Conservation (phyloP, 2,329 filamentous ascomycete species). For the Plectosphaerella plurivora region DNA sequence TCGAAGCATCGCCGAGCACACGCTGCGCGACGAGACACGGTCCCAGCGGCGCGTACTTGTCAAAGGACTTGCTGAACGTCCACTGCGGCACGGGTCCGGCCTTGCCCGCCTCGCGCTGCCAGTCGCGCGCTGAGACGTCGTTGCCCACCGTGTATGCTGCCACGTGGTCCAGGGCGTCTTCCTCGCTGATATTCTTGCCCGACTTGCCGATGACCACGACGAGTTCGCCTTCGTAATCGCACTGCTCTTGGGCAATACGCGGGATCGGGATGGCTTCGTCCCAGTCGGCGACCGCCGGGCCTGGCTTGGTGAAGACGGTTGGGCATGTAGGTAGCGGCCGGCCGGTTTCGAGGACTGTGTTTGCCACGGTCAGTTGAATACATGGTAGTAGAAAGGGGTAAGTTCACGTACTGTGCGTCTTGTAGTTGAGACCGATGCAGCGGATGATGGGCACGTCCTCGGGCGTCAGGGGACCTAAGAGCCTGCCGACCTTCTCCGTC, state of each 20-base stretch:
- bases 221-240: constrained; percentile 57
- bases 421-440: constrained; percentile 53
- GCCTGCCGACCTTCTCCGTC: constrained; percentile 21
- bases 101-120: constrained; percentile 50
- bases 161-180: constrained; percentile 53
- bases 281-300: constrained; percentile 43
- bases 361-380: no score
- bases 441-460: constrained; percentile 23
- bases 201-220: constrained; percentile 49
- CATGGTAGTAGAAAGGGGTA: no score
- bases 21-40: constrained; percentile 43
- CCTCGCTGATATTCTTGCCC: constrained; percentile 49
- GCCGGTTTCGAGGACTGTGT: constrained; percentile 43
- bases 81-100: constrained; percentile 50
- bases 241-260: constrained; percentile 42
- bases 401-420: constrained; percentile 32
- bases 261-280: constrained; percentile 45
- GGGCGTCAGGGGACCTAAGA: constrained; percentile 23
- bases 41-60: constrained; percentile 48
- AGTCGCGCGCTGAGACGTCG: constrained; percentile 54
- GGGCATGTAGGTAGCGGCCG: constrained; percentile 49
- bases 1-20: constrained; percentile 33
- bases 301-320: constrained; percentile 52
- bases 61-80: constrained; percentile 55
- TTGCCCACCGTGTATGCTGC: constrained; percentile 61